Conservation (phyloP, 1,139 yeast genomes). For the Candida sanyaensis region DNA sequence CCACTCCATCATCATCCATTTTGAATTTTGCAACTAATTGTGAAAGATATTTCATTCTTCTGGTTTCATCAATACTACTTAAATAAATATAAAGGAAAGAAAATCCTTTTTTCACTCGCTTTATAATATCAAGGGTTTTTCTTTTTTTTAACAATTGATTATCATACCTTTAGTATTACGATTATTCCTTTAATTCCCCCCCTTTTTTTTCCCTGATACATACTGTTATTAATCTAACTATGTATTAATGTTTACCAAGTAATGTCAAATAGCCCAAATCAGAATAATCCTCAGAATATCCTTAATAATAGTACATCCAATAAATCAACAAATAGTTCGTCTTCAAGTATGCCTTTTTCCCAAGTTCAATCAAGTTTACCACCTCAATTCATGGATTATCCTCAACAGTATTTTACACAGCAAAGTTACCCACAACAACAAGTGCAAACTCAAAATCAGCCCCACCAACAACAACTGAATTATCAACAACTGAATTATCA, state of each 20-base stretch:
- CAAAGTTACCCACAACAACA: slow-evolving; percentile 6
- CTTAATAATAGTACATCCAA: background rate
- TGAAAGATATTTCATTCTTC: background rate
- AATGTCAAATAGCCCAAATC: slow-evolving; percentile 11
- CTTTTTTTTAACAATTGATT: background rate
- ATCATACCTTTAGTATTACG: too few species aligned
- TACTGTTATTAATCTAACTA: slow-evolving; percentile 3
- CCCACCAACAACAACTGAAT: slow-evolving; percentile 2
- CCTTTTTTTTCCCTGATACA: background rate
- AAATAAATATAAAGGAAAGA: background rate
- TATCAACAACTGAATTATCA: slow-evolving; percentile 6
- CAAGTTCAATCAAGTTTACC: slow-evolving; percentile 8
- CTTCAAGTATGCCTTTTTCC: slow-evolving; percentile 5
- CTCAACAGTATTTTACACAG: slow-evolving; percentile 9
- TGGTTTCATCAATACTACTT: background rate
- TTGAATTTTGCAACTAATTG: background rate
- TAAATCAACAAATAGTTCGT: background rate
- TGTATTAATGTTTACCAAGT: slow-evolving; percentile 7
- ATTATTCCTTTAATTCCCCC: background rate
- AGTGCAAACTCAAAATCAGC: slow-evolving; percentile 3
- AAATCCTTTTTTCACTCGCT: slow-evolving; percentile 2
- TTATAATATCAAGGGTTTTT: background rate
- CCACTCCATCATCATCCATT: background rate
- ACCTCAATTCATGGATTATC: slow-evolving; percentile 9
- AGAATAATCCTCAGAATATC: slow-evolving; percentile 2